phyloP scores from a whole-genome alignment of 2,329 filamentous ascomycete species.

The Pseudopyricularia javanii region DNA sequence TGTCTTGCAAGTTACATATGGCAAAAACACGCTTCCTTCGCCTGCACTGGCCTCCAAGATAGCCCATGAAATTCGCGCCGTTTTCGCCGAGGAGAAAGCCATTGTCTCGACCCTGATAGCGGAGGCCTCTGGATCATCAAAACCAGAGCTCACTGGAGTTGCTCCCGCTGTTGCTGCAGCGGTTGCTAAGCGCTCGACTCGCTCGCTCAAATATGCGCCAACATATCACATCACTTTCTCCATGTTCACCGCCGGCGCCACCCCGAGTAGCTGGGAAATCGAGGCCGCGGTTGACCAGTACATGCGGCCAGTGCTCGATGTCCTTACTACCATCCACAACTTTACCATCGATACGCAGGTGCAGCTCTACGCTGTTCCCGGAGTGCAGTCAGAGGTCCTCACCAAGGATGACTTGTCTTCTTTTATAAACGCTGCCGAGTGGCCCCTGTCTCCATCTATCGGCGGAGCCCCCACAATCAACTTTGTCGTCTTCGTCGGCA shows the following conservation, averaged over 20 bases:
- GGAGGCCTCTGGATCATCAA: slow-evolving; percentile 14
- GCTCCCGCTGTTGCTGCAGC: slow-evolving; percentile 39
- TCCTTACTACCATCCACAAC: slow-evolving; percentile 74
- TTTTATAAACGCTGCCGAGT: slow-evolving; percentile 96
- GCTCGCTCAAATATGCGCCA: slow-evolving; percentile 80
- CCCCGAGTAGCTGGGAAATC: slow-evolving; percentile 84
- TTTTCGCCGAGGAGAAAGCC: slow-evolving; percentile 81
- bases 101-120: slow-evolving; percentile 67
- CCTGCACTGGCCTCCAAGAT: slow-evolving; percentile 64
- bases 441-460: slow-evolving; percentile 90
- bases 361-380: slow-evolving; percentile 73
- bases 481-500: slow-evolving; percentile 83
- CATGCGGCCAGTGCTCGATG: slow-evolving; percentile 67
- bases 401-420: slow-evolving; percentile 79
- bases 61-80: slow-evolving; percentile 60
- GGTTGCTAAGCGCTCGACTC: slow-evolving; percentile 59
- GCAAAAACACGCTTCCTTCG: slow-evolving; percentile 54
- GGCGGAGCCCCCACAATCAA: slow-evolving; percentile 89
- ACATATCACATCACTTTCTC: slow-evolving; percentile 96
- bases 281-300: slow-evolving; percentile 70
- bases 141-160: neutral
- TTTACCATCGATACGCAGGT: slow-evolving; percentile 96
- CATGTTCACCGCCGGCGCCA: slow-evolving; percentile 68
- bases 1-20: slow-evolving; percentile 66
- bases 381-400: slow-evolving; percentile 52